Conservation (phyloP, 257 asterid genomes). For the Marsdenia floribunda region DNA sequence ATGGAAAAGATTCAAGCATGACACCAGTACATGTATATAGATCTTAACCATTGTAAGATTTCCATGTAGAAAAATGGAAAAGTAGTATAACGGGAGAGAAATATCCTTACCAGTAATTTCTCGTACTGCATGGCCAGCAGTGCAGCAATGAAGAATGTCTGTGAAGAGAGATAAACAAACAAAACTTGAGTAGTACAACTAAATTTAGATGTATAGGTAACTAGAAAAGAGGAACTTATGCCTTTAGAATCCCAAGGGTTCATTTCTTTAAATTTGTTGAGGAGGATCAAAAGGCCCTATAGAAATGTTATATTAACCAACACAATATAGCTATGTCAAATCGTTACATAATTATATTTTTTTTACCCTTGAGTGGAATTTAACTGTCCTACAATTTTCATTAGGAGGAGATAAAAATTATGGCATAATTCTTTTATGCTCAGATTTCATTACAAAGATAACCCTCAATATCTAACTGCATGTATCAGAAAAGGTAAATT, state of each 20-base stretch:
- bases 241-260: background rate
- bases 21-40: background rate
- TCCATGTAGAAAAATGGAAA: background rate
- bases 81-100: background rate
- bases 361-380: no score
- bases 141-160: conserved; percentile 86
- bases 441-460: no score
- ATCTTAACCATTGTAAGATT: background rate
- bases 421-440: background rate
- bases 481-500: no score
- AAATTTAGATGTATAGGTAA: background rate
- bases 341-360: no score
- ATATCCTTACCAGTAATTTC: conserved; percentile 52
- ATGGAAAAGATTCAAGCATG: background rate
- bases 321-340: no score
- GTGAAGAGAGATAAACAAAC: conserved; percentile 24
- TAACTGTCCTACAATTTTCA: no score
- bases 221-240: background rate
- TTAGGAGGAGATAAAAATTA: background rate
- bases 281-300: no score
- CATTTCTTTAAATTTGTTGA: no score
- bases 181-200: conserved; percentile 2
- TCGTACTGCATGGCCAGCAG: conserved; percentile 71
- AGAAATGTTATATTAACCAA: no score
- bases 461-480: no score